Evolutionary conservation across 345 rosid species (phyloP), one percentile per base, ranked within the genome.

Genomic region (Noccaea bulbosa): DNA sequence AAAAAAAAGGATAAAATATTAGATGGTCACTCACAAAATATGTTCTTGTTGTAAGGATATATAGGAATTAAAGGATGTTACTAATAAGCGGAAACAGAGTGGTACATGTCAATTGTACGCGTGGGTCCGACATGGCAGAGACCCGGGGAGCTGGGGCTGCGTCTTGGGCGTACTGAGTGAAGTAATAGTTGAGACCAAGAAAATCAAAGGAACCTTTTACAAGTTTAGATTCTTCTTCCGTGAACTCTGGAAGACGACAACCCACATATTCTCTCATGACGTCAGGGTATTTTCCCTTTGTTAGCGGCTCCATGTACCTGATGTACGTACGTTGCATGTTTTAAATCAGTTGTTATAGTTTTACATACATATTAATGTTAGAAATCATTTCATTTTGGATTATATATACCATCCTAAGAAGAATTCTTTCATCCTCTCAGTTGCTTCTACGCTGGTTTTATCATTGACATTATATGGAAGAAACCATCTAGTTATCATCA

Each of bases 221-320:
- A 6, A 53, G 63, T 0, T 7, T 0, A 1, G 64, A 4, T 44
- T 72, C 76, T 33, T 3, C 1, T 14, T 62, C 11, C 0, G 0
- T 72, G 55, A 72, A 72, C 1, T 45, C 0, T 0, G 76, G 76
- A 44, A 72, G 62, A 3, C 70, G 32, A 0, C 27, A 17, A 11
- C 76, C 64, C 2, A 72, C 70, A 2, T 10, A 0, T 15, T 72
- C 0, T 10, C 7, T 52, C 76, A 72, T 72, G 40, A 63, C 22
- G 2, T 34, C 33, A n/a, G 76, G 76, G 57, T 72, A 71, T 8
- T 46, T 34, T 17, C 76, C 76, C 1, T 53, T n/a, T 41, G 76
- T 72, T 72, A 72, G 48, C 3, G 76, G 76, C 9, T 45, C 70
- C 70, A 72, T 72, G 55, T n/a, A 63, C 76, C 76, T 64, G 47